These are phyloP conservation scores for Medakamo hakoo DNA, from an alignment of 139 green algal genomes.

Conservation along the genomic window DNA sequence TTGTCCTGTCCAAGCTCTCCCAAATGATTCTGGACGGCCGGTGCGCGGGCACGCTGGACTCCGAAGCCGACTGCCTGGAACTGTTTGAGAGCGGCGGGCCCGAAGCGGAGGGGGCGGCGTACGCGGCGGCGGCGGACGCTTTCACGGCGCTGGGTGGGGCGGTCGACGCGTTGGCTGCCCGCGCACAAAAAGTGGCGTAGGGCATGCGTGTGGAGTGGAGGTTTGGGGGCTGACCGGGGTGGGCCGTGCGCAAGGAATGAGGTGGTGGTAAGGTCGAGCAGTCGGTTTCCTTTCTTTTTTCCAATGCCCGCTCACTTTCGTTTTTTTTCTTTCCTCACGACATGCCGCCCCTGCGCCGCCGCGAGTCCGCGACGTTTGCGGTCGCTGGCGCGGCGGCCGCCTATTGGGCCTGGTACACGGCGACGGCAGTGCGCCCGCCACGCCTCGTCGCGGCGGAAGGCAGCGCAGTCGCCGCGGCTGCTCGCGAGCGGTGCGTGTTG, in stretches of 20 bases:
- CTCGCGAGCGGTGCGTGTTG: too few relatives aligned
- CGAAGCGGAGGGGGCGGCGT: constrained; percentile 32
- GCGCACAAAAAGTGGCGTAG: constrained; percentile 54
- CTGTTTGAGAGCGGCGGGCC: too few relatives aligned
- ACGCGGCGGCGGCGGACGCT: constrained; percentile 57
- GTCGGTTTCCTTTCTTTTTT: constrained; percentile 2
- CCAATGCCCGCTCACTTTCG: constrained; percentile 1
- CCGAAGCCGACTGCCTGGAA: constrained; percentile 67
- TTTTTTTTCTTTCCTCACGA: constrained; percentile 1
- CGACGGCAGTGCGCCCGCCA: too few relatives aligned
- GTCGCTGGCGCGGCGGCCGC: too few relatives aligned
- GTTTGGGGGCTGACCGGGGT: background rate
- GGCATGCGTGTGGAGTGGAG: background rate
- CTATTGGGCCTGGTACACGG: too few relatives aligned
- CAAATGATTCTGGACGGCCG: constrained; percentile 94
- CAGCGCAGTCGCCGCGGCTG: too few relatives aligned
- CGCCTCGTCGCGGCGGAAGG: too few relatives aligned
- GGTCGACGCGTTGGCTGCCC: constrained; percentile 66
- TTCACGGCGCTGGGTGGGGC: constrained; percentile 70
- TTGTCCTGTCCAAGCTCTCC: constrained; percentile 81
- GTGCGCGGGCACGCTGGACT: constrained; percentile 65
- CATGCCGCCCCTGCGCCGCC: too few relatives aligned
- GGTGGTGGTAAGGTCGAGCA: background rate
- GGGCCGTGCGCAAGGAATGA: constrained; percentile 1
- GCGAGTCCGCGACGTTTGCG: too few relatives aligned